A percentile compares a stretch with the other conserved stretches of the same genome.
Evolutionary conservation across 148 eudicot genomes (phyloP).

Genomic region (Hydrangea macrophylla): DNA sequence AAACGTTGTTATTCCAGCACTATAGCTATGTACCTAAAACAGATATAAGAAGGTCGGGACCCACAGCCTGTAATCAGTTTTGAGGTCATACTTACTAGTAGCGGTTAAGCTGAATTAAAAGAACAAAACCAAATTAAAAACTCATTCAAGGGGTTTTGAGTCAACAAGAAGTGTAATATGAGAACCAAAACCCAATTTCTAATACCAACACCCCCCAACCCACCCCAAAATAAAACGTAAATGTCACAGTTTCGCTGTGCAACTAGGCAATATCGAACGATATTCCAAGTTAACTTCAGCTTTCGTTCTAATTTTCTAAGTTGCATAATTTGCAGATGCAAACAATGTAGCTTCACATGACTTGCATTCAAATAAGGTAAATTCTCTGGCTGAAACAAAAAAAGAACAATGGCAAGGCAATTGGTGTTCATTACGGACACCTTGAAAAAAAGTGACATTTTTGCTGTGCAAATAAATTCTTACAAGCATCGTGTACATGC

Average conservation of each 20-base stretch:
- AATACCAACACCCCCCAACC: not conserved
- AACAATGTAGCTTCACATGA: not conserved
- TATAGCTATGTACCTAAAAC: no score
- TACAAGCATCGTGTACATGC: no score
- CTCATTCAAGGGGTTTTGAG: not conserved
- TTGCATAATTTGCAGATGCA: not conserved
- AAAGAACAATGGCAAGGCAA: no score
- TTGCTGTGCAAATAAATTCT: no score
- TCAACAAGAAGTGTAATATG: no score
- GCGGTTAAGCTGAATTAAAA: not conserved
- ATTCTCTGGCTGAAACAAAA: not conserved
- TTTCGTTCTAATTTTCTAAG: not conserved
- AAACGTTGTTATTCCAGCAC: conserved; percentile 2
- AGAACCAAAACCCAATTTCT: not conserved
- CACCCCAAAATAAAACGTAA: no score
- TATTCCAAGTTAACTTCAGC: not conserved
- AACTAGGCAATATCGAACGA: no score
- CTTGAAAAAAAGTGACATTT: no score
- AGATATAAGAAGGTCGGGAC: not conserved
- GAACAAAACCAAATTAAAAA: not conserved
- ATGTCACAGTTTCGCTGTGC: no score
- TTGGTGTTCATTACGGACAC: no score
- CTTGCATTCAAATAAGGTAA: not conserved
- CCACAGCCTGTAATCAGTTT: not conserved
- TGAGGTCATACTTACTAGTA: not conserved